Conservation (phyloP, 768 basidiomycete genomes). For the Pleurotus djamor region DNA sequence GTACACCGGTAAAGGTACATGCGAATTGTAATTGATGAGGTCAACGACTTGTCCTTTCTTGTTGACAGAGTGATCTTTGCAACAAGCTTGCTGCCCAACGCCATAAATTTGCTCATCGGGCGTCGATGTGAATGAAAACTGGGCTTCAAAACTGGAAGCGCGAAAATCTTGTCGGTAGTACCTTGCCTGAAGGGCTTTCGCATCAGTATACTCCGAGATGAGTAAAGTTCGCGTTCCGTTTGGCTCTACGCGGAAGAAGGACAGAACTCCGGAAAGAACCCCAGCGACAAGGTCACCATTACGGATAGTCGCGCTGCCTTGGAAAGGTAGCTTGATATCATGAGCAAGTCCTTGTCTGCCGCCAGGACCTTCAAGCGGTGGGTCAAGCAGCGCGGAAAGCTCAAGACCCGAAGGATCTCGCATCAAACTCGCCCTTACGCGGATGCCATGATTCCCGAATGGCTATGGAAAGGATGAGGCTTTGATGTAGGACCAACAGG, state of each 20-base stretch:
- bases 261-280: slow-evolving; percentile 20
- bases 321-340: slow-evolving; percentile 24
- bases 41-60: slow-evolving; percentile 37
- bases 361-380: slow-evolving; percentile 31
- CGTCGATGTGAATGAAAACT: slow-evolving; percentile 27
- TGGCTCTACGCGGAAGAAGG: slow-evolving; percentile 26
- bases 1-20: slow-evolving; percentile 30
- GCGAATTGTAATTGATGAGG: slow-evolving; percentile 32
- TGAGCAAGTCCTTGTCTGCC: slow-evolving; percentile 24
- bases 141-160: slow-evolving; percentile 24
- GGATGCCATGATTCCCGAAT: slow-evolving; percentile 32
- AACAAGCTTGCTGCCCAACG: slow-evolving; percentile 33
- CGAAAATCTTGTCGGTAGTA: slow-evolving; percentile 30
- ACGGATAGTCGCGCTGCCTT: slow-evolving; percentile 24
- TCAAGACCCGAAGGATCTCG: slow-evolving; percentile 31
- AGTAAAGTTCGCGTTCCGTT: slow-evolving; percentile 24
- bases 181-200: slow-evolving; percentile 24
- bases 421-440: slow-evolving; percentile 30
- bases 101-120: slow-evolving; percentile 33
- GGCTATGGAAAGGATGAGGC: slow-evolving; percentile 18
- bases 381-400: slow-evolving; percentile 30
- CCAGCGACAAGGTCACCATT: slow-evolving; percentile 28
- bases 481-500: background rate
- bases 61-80: slow-evolving; percentile 31
- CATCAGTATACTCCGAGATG: slow-evolving; percentile 26